Base-by-base conservation (phyloP, 2,329 filamentous ascomycete species). In the Cladosporium cucumerinum region DNA sequence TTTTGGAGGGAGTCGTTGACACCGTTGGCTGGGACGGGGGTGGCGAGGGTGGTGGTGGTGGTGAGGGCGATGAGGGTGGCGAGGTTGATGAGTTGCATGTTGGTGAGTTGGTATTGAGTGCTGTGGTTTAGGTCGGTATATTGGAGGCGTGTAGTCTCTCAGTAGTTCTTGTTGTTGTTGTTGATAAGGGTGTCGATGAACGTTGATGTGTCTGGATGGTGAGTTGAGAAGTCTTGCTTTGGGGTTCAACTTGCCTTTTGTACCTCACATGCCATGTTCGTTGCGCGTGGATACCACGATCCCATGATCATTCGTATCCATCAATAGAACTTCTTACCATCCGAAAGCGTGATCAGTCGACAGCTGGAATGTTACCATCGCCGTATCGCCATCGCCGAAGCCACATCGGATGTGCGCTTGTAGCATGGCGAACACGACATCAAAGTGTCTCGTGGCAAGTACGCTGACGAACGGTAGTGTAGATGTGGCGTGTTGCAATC, bases 11-110 rank as follows among this genome's bases (percentile, higher is more conserved):
- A 59, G 46, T 61, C 46, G 11, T 23, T 23, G 3, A 23, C 26
- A n/a, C 46, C 58, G 46, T 61, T 61, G 28, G 58, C 28, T 30
- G 46, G 58, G 46, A 49, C 46, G 11, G 58, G 43, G 28, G 11
- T 36, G 21, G 58, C 46, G 36, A 59, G 34, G 21, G 36, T 36
- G 18, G 57, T 59, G 28, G 43, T 52, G 58, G 57, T 34, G 32
- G 10, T 16, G 25, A 60, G 57, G 16, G 46, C 58, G 25, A 61
- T 28, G 46, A 28, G 28, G 30, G 58, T 11, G n/a, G 26, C n/a
- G 28, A 52, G 26, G 46, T 7, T 18, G 28, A 30, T 61, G 58
- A 61, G 23, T 18, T 61, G 43, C 58, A 61, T 61, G 26, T 3
- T 55, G 3, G 28, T 26, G 43, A 30, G 14, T 14, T 18, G 11